These are phyloP conservation scores for Bondarzewia mesenterica DNA, from an alignment of 1,284 basidiomycete species.

Conservation along the genomic window DNA sequence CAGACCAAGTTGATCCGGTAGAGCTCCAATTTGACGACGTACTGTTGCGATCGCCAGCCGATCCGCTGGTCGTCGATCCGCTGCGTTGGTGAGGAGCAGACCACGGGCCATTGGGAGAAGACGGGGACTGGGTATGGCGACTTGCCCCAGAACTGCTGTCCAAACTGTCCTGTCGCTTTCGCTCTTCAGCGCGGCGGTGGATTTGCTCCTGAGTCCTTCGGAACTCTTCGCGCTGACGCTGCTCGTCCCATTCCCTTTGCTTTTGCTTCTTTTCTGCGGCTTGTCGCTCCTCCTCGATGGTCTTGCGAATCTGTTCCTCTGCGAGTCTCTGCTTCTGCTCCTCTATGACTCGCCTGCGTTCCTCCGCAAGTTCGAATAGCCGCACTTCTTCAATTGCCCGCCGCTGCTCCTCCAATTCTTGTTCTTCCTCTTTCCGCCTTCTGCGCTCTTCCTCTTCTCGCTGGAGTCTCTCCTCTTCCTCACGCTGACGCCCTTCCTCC, in stretches of 20 bases:
- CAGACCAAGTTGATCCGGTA: slow-evolving; percentile 14
- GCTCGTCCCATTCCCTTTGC: background rate
- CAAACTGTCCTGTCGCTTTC: slow-evolving; percentile 21
- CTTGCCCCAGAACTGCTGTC: slow-evolving; percentile 15
- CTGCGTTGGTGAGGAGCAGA: slow-evolving; percentile 13
- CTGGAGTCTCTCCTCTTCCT: slow-evolving; percentile 1
- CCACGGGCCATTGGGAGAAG: slow-evolving; percentile 14
- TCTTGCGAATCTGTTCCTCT: background rate
- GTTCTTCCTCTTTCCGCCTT: background rate
- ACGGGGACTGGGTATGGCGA: slow-evolving; percentile 12
- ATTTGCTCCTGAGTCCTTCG: slow-evolving; percentile 18
- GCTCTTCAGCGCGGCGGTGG: slow-evolving; percentile 15
- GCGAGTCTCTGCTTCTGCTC: slow-evolving; percentile 6
- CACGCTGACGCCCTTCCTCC: slow-evolving; percentile 1
- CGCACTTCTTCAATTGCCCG: background rate
- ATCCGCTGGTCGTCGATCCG: slow-evolving; percentile 15
- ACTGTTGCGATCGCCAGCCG: slow-evolving; percentile 21
- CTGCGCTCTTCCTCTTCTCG: background rate
- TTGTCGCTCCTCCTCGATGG: background rate
- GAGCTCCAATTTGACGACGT: slow-evolving; percentile 21
- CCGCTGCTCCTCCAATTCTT: background rate
- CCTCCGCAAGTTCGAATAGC: background rate
- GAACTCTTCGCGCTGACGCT: slow-evolving; percentile 12
- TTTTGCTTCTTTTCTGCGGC: slow-evolving; percentile 7
- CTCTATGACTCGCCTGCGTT: slow-evolving; percentile 2